Percentiles rank a stretch among this genome's conserved stretches.
Evolutionary conservation across 1,139 yeast genomes (phyloP).

Genomic region (Pichia sp.): DNA sequence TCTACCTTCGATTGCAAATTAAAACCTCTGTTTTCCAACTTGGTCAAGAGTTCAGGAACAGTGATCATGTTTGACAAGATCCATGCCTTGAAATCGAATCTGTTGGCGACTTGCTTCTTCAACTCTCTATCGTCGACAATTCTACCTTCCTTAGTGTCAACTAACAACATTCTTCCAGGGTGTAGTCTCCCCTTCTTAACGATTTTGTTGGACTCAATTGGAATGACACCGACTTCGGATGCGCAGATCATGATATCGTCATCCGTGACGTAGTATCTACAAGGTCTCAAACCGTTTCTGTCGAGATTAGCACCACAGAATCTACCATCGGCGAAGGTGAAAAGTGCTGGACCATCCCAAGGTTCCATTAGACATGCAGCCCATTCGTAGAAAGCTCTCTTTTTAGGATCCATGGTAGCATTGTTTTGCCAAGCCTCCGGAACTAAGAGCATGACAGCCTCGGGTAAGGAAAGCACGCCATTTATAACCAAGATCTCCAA

Average conservation of each 20-base stretch:
- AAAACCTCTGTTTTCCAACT: conserved; percentile 50
- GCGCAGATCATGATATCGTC: conserved; percentile 97
- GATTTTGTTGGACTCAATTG: conserved; percentile 76
- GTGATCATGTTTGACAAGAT: conserved; percentile 78
- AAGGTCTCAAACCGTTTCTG: conserved; percentile 96
- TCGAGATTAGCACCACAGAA: conserved; percentile 98
- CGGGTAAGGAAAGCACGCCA: conserved; percentile 90
- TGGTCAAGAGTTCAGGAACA: conserved; percentile 66
- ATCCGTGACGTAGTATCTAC: conserved; percentile 92
- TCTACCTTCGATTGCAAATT: conserved; percentile 34
- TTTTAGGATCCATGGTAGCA: conserved; percentile 77
- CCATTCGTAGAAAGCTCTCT: conserved; percentile 97
- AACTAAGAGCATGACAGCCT: conserved; percentile 93
- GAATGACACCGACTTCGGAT: conserved; percentile 96
- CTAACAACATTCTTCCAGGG: conserved; percentile 95
- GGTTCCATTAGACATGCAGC: conserved; percentile 99
- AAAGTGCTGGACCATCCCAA: conserved; percentile 98
- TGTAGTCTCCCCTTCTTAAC: conserved; percentile 87
- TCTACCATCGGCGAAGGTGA: conserved; percentile 95
- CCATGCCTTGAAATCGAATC: conserved; percentile 94
- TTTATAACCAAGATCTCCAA: conserved; percentile 86
- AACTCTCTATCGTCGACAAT: conserved; percentile 91
- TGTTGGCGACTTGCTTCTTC: conserved; percentile 73
- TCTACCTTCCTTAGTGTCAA: conserved; percentile 88
- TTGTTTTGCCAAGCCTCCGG: conserved; percentile 99